Percentiles rank a stretch among this genome's conserved stretches.
Evolutionary conservation across 768 basidiomycete genomes (phyloP).

Genomic region (Boletellus ananas): DNA sequence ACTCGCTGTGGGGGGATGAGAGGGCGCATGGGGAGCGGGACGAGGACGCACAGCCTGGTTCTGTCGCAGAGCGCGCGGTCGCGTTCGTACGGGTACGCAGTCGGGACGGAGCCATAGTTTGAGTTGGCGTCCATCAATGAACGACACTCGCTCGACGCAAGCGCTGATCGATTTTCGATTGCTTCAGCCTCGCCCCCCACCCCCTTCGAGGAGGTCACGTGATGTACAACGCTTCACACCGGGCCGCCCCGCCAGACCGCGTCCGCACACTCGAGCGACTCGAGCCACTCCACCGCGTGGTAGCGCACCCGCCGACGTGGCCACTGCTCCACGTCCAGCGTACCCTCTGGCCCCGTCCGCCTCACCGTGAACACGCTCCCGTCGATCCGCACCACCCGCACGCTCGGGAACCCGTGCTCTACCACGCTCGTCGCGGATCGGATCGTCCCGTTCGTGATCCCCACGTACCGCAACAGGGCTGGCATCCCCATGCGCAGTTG

Average conservation of each 20-base stretch:
- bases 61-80: slow-evolving; percentile 30
- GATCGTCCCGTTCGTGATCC: slow-evolving; percentile 47
- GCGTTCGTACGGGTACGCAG: slow-evolving; percentile 29
- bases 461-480: slow-evolving; percentile 49
- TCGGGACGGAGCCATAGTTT: slow-evolving; percentile 23
- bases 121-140: slow-evolving; percentile 23
- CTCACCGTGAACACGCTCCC: slow-evolving; percentile 52
- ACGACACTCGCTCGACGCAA: not conserved
- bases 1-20: slow-evolving; percentile 51
- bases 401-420: slow-evolving; percentile 60
- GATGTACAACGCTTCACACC: not conserved
- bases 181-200: not conserved
- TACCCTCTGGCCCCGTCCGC: slow-evolving; percentile 25
- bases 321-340: slow-evolving; percentile 51
- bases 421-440: slow-evolving; percentile 41
- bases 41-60: slow-evolving; percentile 35
- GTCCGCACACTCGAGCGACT: slow-evolving; percentile 61
- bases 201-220: not conserved
- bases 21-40: too few species aligned
- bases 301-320: slow-evolving; percentile 49
- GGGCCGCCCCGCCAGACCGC: slow-evolving; percentile 33
- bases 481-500: slow-evolving; percentile 61
- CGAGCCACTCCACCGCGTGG: slow-evolving; percentile 58
- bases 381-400: slow-evolving; percentile 52
- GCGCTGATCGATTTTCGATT: slow-evolving; percentile 16